Percentiles rank a stretch among this genome's conserved stretches.
Conservation (phyloP, 257 asterid genomes). For the Solanum pimpinellifolium region DNA sequence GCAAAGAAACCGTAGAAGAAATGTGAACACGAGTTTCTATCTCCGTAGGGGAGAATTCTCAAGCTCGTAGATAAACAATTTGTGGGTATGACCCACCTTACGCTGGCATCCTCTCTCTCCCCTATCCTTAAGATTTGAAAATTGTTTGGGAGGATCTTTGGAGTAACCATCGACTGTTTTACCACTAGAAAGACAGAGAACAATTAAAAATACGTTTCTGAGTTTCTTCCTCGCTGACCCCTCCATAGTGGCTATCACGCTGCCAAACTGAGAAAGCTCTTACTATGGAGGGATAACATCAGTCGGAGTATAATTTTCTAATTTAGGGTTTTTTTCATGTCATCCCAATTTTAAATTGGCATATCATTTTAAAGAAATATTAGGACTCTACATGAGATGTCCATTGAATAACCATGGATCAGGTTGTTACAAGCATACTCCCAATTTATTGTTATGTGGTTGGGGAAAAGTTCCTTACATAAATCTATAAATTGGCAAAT, state of each 20-base stretch:
- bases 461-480: too few relatives aligned
- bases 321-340: too few relatives aligned
- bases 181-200: too few relatives aligned
- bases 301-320: neutral
- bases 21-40: neutral
- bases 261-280: accelerated
- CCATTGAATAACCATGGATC: neutral
- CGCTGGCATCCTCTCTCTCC: too few relatives aligned
- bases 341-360: neutral
- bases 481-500: too few relatives aligned
- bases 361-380: too few relatives aligned
- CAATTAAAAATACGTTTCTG: too few relatives aligned
- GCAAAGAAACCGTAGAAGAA: neutral
- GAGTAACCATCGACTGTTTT: neutral
- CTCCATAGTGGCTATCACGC: neutral
- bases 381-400: accelerated
- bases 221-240: neutral
- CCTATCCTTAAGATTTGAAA: neutral
- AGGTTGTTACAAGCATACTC: too few relatives aligned
- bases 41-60: neutral
- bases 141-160: too few relatives aligned
- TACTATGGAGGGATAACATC: neutral
- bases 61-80: neutral
- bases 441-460: too few relatives aligned
- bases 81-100: neutral